Conservation (phyloP, 1,139 yeast species). For the Ogataea hybrid region DNA sequence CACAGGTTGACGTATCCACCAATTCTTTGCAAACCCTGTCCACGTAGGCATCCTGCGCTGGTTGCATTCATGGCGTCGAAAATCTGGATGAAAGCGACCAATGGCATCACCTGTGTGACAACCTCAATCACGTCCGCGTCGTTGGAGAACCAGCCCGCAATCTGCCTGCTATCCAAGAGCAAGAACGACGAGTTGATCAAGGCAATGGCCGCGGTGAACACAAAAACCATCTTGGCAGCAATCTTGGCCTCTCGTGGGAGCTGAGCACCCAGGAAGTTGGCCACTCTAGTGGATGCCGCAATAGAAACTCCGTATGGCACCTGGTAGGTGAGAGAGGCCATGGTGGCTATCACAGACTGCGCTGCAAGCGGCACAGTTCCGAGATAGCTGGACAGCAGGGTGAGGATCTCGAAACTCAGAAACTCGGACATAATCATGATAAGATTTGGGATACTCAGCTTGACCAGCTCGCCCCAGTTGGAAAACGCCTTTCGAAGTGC, state of each 20-base stretch:
- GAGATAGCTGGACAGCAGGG: slow-evolving; percentile 52
- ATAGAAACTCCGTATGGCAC: slow-evolving; percentile 61
- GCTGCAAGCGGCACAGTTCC: slow-evolving; percentile 57
- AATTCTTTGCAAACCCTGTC: slow-evolving; percentile 58
- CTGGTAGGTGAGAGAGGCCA: slow-evolving; percentile 47
- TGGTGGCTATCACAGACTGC: slow-evolving; percentile 55
- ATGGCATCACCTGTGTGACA: slow-evolving; percentile 45
- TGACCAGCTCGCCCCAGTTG: slow-evolving; percentile 48
- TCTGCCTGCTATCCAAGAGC: slow-evolving; percentile 36
- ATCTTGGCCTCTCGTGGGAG: slow-evolving; percentile 44
- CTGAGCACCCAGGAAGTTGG: slow-evolving; percentile 58
- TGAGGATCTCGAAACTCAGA: slow-evolving; percentile 55
- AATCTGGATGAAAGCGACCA: slow-evolving; percentile 54
- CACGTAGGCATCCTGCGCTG: slow-evolving; percentile 59
- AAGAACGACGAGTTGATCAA: slow-evolving; percentile 41
- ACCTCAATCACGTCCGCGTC: slow-evolving; percentile 39
- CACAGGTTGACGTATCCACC: slow-evolving; percentile 56
- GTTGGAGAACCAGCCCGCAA: slow-evolving; percentile 32
- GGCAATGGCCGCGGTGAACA: slow-evolving; percentile 44
- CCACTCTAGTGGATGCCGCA: slow-evolving; percentile 58
- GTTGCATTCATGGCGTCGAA: slow-evolving; percentile 59
- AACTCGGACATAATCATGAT: slow-evolving; percentile 61
- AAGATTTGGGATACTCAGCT: slow-evolving; percentile 54
- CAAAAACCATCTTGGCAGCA: slow-evolving; percentile 45
- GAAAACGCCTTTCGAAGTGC: slow-evolving; percentile 34